phyloP scores from a whole-genome alignment of 495 filamentous ascomycete genomes.

The Pseudoneurospora amorphoporcata region DNA sequence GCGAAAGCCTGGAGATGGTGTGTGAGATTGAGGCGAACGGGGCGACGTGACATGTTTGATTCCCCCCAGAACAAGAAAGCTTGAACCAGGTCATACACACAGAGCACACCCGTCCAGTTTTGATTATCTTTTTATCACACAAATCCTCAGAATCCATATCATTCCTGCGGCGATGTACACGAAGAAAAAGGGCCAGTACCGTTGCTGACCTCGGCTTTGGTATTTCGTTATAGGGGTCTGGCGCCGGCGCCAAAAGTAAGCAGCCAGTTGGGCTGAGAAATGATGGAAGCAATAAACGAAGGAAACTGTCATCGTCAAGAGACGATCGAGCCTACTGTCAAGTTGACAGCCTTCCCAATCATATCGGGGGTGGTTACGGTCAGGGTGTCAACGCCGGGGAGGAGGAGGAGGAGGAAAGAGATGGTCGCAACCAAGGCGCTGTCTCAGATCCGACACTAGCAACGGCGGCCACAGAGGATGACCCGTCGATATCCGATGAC shows the following conservation, averaged over 20 bases:
- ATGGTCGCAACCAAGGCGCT: not conserved
- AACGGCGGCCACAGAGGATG: not conserved
- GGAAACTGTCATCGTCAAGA: not conserved
- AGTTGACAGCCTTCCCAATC: not conserved
- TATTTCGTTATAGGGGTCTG: not conserved
- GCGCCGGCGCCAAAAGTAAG: not conserved
- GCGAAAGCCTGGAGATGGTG: conserved; percentile 39
- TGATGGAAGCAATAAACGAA: not conserved
- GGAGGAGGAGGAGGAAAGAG: not conserved
- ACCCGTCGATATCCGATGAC: not conserved
- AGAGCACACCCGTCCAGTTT: not conserved
- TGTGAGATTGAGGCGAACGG: conserved; percentile 35
- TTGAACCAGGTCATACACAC: not conserved
- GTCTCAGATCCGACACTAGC: not conserved
- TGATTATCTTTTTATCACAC: not conserved
- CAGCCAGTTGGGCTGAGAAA: not conserved
- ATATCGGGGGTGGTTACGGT: not conserved
- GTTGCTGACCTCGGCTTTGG: not conserved
- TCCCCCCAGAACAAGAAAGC: not conserved
- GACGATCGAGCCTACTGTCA: not conserved
- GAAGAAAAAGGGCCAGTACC: not conserved
- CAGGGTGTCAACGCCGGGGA: not conserved
- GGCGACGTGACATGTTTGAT: conserved; percentile 9
- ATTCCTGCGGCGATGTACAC: not conserved
- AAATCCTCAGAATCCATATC: not conserved